Conservation (phyloP, 2,329 filamentous ascomycete species). For the Dactylellina haptotyla region DNA sequence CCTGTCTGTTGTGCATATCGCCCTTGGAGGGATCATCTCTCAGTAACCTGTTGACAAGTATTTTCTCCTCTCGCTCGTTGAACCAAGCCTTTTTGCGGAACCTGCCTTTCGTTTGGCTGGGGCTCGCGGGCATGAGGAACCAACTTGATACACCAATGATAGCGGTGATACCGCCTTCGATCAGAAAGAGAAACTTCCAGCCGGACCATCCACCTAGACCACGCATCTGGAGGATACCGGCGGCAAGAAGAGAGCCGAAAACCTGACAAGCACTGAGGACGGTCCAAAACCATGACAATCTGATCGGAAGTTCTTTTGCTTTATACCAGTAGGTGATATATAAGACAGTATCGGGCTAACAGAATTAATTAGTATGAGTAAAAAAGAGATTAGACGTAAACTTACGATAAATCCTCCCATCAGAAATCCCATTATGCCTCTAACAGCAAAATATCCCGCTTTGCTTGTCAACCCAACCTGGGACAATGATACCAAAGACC, state of each 20-base stretch:
- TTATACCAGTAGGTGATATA: constrained; percentile 56
- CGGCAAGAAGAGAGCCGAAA: constrained; percentile 60
- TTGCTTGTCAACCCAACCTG: constrained; percentile 62
- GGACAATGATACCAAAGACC: constrained; percentile 62
- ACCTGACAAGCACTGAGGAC: constrained; percentile 60
- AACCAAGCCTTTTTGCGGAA: constrained; percentile 68
- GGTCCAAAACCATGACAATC: constrained; percentile 62
- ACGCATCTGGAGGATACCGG: constrained; percentile 60
- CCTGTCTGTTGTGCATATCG: constrained; percentile 58
- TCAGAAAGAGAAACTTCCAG: constrained; percentile 62
- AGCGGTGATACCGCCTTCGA: constrained; percentile 61
- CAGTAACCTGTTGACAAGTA: constrained; percentile 70
- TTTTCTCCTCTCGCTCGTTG: constrained; percentile 69
- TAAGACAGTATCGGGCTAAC: background rate
- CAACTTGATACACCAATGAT: constrained; percentile 66
- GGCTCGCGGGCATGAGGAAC: constrained; percentile 68
- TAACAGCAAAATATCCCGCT: constrained; percentile 62
- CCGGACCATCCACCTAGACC: constrained; percentile 56
- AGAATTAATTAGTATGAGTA: too few species aligned
- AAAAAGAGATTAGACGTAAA: constrained; percentile 22
- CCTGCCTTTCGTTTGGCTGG: constrained; percentile 64
- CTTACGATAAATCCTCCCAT: constrained; percentile 67
- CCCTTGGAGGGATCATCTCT: constrained; percentile 69
- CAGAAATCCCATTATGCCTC: constrained; percentile 64
- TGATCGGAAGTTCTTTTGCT: constrained; percentile 58